These are phyloP conservation scores for Funneliformis mosseae DNA, from an alignment of 192 early-diverging fungal species.

Conservation along the genomic window DNA sequence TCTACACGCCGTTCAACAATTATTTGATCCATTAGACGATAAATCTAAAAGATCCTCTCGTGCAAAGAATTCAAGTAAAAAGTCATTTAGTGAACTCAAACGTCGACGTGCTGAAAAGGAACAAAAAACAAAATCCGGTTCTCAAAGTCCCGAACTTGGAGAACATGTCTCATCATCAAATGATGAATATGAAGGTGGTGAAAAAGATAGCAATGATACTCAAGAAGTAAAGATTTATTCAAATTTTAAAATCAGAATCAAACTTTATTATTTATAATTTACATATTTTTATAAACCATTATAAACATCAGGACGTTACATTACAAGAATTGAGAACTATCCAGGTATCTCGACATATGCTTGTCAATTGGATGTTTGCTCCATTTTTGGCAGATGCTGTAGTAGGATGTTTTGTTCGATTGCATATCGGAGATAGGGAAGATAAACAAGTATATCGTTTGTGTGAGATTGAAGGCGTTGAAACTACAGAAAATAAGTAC, in stretches of 20 bases:
- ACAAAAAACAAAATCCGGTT: conserved; percentile 39
- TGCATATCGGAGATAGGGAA: conserved; percentile 63
- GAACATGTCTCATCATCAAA: background rate
- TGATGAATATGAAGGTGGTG: background rate
- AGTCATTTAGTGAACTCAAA: conserved; percentile 56
- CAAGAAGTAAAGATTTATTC: background rate
- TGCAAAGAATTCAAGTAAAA: conserved; percentile 49
- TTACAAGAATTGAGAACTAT: conserved; percentile 68
- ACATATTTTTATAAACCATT: background rate
- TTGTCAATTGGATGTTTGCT: conserved; percentile 74
- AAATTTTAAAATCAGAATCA: background rate
- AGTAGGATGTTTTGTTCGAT: conserved; percentile 67
- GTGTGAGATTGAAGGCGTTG: conserved; percentile 50
- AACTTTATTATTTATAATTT: no score
- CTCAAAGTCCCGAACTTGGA: background rate
- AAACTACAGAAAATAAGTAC: conserved; percentile 54
- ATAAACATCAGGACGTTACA: conserved; percentile 40
- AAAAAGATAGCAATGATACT: background rate
- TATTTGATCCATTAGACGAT: background rate
- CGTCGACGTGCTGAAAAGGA: conserved; percentile 59
- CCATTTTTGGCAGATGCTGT: conserved; percentile 71
- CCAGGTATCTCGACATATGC: conserved; percentile 61
- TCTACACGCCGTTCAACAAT: background rate
- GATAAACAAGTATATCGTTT: conserved; percentile 63
- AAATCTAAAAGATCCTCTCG: conserved; percentile 52